Evolutionary conservation across 495 filamentous ascomycete species (phyloP).

Genomic region (Penicillium mononematosum): DNA sequence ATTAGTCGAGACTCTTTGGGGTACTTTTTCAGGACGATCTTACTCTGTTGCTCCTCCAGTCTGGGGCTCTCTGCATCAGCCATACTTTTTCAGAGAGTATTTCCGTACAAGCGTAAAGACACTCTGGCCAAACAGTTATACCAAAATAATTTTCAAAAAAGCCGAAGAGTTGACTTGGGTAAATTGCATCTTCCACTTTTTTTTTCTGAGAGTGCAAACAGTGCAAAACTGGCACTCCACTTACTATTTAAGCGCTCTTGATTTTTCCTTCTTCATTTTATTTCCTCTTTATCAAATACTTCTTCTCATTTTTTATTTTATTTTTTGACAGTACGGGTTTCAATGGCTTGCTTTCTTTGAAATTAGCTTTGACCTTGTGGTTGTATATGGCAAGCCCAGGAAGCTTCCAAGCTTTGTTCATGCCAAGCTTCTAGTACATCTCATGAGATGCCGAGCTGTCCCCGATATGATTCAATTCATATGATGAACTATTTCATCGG

Average conservation of each 20-base stretch:
- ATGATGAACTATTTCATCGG: neutral
- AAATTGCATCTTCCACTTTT: constrained; percentile 24
- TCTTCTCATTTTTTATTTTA: neutral
- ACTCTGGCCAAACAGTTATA: neutral
- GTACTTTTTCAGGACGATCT: constrained; percentile 1
- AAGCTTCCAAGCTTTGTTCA: constrained; percentile 5
- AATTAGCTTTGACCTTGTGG: neutral
- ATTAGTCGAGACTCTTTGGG: constrained; percentile 10
- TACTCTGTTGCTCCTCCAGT: constrained; percentile 42
- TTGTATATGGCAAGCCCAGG: neutral
- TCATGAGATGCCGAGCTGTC: neutral
- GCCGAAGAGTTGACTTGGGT: constrained; percentile 10
- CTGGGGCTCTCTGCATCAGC: constrained; percentile 35
- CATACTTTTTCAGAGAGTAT: constrained; percentile 24
- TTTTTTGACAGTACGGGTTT: neutral
- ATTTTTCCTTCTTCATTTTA: constrained; percentile 9
- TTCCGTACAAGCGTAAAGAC: neutral
- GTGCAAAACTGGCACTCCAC: constrained; percentile 31
- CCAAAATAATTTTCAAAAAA: constrained; percentile 2
- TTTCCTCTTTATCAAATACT: neutral
- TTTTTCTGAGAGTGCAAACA: constrained; percentile 34
- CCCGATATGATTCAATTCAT: neutral
- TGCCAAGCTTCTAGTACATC: neutral
- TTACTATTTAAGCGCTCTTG: constrained; percentile 19
- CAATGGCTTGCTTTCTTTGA: neutral